Conservation (phyloP, 2,329 filamentous ascomycete genomes). For the Fusarium compactum region DNA sequence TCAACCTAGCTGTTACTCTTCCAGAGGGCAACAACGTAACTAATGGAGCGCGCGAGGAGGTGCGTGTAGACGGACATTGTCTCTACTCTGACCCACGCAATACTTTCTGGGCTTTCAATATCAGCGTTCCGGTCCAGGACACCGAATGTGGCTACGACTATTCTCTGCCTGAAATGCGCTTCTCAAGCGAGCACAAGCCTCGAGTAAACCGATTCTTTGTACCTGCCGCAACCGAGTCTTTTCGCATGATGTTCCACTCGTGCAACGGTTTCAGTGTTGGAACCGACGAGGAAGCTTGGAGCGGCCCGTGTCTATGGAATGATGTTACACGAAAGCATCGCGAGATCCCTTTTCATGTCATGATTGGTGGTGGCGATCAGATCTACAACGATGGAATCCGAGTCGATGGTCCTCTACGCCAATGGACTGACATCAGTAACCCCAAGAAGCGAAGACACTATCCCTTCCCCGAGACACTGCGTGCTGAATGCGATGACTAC, state of each 20-base stretch:
- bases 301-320: slow-evolving; percentile 93
- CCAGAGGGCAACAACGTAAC: slow-evolving; percentile 44
- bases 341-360: slow-evolving; percentile 89
- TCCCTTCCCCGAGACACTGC: slow-evolving; percentile 82
- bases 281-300: slow-evolving; percentile 86
- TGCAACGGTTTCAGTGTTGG: slow-evolving; percentile 96
- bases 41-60: slow-evolving; percentile 59
- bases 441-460: slow-evolving; percentile 83
- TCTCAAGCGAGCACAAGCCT: slow-evolving; percentile 67
- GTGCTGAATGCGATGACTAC: slow-evolving; percentile 86
- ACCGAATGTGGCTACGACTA: slow-evolving; percentile 85
- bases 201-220: slow-evolving; percentile 82
- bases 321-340: slow-evolving; percentile 88
- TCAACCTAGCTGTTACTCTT: slow-evolving; percentile 58
- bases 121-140: slow-evolving; percentile 79
- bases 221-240: slow-evolving; percentile 83
- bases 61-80: slow-evolving; percentile 56
- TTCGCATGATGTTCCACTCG: slow-evolving; percentile 99
- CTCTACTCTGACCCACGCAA: slow-evolving; percentile 74
- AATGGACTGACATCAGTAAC: slow-evolving; percentile 87
- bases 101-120: slow-evolving; percentile 94
- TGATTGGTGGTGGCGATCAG: slow-evolving; percentile 94
- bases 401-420: slow-evolving; percentile 82
- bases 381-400: slow-evolving; percentile 96
- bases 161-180: slow-evolving; percentile 73